Evolutionary conservation across 805 yeast genomes (phyloP), one percentile per base, ranked within the genome.

Genomic region (Lipomyces yamadae): DNA sequence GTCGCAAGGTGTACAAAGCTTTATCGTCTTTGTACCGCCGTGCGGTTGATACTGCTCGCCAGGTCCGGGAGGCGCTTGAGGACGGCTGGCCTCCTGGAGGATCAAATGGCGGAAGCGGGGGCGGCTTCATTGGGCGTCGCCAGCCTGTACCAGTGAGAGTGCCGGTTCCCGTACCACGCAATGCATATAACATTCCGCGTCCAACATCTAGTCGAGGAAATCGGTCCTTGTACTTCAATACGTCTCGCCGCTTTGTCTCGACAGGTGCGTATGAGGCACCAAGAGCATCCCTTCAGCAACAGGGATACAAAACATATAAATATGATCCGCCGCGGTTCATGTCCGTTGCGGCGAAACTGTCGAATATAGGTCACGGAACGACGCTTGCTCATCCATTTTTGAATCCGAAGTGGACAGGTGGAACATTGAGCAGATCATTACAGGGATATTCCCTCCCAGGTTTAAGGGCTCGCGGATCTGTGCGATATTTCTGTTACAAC

Each of bases 401-500:
- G 29, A 60, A 72, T 33, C 72, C 70, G 4, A 61, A 64, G 34
- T 39, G 42, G 30, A 65, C 70, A 34, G 72, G 72, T 11, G 72
- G 72, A 32, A 68, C 68, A 34, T 64, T 70, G 33, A 63, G 57
- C 33, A 39, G 72, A 30, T 66, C 72, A 2, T 45, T 61, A 5
- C 37, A 58, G 30, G 72, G 72, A 11, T 70, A 69, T 53, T 62
- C 72, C 18, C 64, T 70, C n/a, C 69, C 71, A 4, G 71, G 71
- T 15, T 35, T 55, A 30, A 60, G 70, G 2, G 55, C 64, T 8
- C 60, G 72, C 7, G 68, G 61, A n/a, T 63, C 69, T 4, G 70
- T 63, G 15, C 48, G 71, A 32, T 58, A 65, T 33, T 70, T 69
- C 57, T 66, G 62, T 6, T 67, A 48, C 55, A 45, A 54, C 56